Evolutionary conservation across 2,329 filamentous ascomycete species (phyloP), one percentile per base, ranked within the genome.

Genomic region (Teratosphaeria nubilosa): DNA sequence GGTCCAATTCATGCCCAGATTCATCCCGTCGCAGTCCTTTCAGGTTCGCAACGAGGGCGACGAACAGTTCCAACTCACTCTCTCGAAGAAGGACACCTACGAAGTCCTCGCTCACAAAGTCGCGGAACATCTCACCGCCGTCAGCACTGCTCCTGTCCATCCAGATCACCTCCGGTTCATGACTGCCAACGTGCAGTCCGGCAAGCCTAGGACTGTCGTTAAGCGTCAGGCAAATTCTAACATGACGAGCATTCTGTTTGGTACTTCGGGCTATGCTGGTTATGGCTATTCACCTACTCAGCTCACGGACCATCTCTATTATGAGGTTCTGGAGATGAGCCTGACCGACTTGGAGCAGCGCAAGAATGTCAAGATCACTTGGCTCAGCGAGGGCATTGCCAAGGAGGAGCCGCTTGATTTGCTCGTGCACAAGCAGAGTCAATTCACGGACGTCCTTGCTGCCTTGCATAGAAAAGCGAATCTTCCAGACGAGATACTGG

Each of bases 241-340:
- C n/a, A 78, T 99, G 13, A 81, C 82, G 56, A 85, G 84, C 62
- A 95, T 97, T 51, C 80, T 99, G 16, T 86, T 84, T 61, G 69
- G 69, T 30, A 62, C 61, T 7, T 48, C 32, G n/a, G 83, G 86
- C 56, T 89, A 88, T 56, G 85, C 84, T 63, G 81, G 81, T 11
- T 87, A 90, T 64, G 81, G 86, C 55, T 88, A 85, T 64, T 82
- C 82, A 60, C 72, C 77, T 58, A 85, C 81, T 32, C 76, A 81
- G 22, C 63, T 68, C 24, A 62, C 66, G 14, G 92, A 97, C 73
- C 84, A 87, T 0, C 78, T 99, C 56, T 97, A 86, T 72, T 99
- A 91, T 69, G 94, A 99, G 72, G 84, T 97, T 30, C 77, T 99
- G 48, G 94, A 99, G 62, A 95, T 96, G 78, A 96, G 90, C 67